Percentiles rank a stretch among this genome's conserved stretches.
Evolutionary conservation across 768 basidiomycete genomes (phyloP).

Genomic region (Boletus subparvulus): DNA sequence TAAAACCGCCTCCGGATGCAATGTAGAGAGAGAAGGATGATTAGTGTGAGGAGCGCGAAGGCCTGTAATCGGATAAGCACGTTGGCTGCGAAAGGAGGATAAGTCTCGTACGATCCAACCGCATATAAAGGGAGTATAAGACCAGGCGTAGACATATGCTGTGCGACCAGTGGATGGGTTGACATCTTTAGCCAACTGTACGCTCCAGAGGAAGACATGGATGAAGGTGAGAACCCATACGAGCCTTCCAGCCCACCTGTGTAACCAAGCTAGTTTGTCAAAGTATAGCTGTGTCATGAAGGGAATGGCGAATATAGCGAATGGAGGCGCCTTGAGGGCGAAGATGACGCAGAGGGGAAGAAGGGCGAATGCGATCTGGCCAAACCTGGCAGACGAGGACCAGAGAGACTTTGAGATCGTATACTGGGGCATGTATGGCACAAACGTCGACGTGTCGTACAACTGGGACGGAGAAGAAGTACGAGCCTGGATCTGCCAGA

Average conservation of each 20-base stretch:
- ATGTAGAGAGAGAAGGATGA: slow-evolving; percentile 51
- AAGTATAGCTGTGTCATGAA: slow-evolving; percentile 64
- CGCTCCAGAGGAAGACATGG: slow-evolving; percentile 69
- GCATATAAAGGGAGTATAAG: slow-evolving; percentile 59
- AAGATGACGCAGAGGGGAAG: slow-evolving; percentile 69
- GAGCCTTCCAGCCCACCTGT: slow-evolving; percentile 69
- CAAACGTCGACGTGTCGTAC: slow-evolving; percentile 35
- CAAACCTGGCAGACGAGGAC: slow-evolving; percentile 66
- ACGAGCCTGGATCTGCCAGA: slow-evolving; percentile 41
- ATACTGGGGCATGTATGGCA: slow-evolving; percentile 47
- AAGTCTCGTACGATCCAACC: slow-evolving; percentile 51
- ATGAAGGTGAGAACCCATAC: slow-evolving; percentile 61
- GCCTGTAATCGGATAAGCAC: slow-evolving; percentile 40
- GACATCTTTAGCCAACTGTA: slow-evolving; percentile 57
- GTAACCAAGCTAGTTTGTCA: slow-evolving; percentile 72
- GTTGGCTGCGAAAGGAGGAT: not conserved
- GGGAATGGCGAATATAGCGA: slow-evolving; percentile 67
- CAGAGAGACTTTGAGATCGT: slow-evolving; percentile 70
- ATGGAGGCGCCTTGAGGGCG: slow-evolving; percentile 69
- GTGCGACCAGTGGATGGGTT: slow-evolving; percentile 40
- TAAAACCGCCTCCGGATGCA: slow-evolving; percentile 54
- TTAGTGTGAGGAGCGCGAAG: slow-evolving; percentile 51
- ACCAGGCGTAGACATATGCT: slow-evolving; percentile 53
- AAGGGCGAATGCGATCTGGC: slow-evolving; percentile 70
- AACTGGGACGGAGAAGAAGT: slow-evolving; percentile 24